Conservation (phyloP, 768 basidiomycete genomes). For the Naganishia kalamii region DNA sequence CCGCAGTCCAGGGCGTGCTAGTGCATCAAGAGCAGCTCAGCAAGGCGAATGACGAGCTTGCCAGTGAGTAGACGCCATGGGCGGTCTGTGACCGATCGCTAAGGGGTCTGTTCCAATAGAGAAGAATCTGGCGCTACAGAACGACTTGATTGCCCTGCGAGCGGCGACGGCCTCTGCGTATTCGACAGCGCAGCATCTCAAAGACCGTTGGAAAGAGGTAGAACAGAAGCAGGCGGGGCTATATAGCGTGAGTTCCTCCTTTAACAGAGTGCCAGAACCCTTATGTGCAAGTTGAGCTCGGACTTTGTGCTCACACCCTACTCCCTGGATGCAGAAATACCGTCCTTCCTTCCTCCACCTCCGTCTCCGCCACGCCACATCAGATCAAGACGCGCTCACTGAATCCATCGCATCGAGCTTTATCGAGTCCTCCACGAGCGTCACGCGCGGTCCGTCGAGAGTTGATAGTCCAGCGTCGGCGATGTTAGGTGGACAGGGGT, state of each 20-base stretch:
- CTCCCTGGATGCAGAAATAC: slow-evolving; percentile 56
- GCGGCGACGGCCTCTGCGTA: slow-evolving; percentile 80
- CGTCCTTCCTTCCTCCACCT: slow-evolving; percentile 80
- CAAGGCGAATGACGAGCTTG: slow-evolving; percentile 76
- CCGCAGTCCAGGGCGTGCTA: slow-evolving; percentile 66
- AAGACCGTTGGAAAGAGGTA: slow-evolving; percentile 75
- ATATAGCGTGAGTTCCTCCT: slow-evolving; percentile 63
- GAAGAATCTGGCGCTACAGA: slow-evolving; percentile 68
- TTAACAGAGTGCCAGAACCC: too few relatives aligned
- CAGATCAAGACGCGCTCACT: slow-evolving; percentile 81
- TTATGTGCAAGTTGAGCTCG: neutral
- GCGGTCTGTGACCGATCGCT: neutral
- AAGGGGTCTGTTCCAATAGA: slow-evolving; percentile 49
- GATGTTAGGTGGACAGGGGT: neutral
- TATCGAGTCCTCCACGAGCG: slow-evolving; percentile 50
- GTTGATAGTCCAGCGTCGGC: slow-evolving; percentile 38
- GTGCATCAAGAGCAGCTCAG: slow-evolving; percentile 71
- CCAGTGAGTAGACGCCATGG: slow-evolving; percentile 54
- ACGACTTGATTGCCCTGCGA: slow-evolving; percentile 66
- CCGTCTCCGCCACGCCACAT: slow-evolving; percentile 78
- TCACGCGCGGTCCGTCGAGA: slow-evolving; percentile 25
- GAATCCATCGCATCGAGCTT: slow-evolving; percentile 79
- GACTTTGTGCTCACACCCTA: neutral
- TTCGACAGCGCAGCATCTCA: slow-evolving; percentile 73
- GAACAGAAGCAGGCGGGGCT: slow-evolving; percentile 82